A percentile compares a stretch with the other conserved stretches of the same genome.
phyloP scores from a whole-genome alignment of 129 eudicot species.

The Chrysanthemum seticuspe region DNA sequence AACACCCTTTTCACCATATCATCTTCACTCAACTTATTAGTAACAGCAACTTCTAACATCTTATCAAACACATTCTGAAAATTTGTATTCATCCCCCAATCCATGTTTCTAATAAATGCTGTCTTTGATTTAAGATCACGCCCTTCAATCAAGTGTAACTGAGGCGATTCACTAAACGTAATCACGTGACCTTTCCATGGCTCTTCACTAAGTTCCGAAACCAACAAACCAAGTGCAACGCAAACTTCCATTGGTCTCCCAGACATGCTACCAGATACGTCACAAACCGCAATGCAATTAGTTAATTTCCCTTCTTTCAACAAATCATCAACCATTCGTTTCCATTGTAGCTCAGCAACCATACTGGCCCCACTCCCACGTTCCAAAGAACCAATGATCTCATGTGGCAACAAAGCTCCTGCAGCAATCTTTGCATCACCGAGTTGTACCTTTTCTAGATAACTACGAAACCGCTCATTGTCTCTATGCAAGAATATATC shows the following conservation, averaged over 20 bases:
- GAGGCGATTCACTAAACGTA: constrained; percentile 35
- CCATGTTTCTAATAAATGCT: constrained; percentile 33
- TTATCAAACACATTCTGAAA: constrained; percentile 53
- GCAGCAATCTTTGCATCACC: constrained; percentile 60
- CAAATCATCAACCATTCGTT: constrained; percentile 46
- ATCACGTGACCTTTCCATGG: constrained; percentile 59
- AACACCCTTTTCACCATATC: constrained; percentile 60
- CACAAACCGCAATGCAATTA: constrained; percentile 58
- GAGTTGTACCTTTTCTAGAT: constrained; percentile 43
- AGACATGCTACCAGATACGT: constrained; percentile 53
- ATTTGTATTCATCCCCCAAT: constrained; percentile 33
- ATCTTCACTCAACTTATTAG: constrained; percentile 40
- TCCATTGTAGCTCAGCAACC: constrained; percentile 57
- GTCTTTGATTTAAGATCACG: constrained; percentile 35
- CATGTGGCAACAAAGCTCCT: constrained; percentile 63
- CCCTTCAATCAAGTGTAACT: constrained; percentile 40
- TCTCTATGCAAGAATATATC: constrained; percentile 38
- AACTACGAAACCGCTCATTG: constrained; percentile 39
- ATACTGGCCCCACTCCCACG: constrained; percentile 26
- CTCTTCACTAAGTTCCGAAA: constrained; percentile 48
- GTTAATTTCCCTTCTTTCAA: constrained; percentile 40
- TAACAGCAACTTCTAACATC: constrained; percentile 46
- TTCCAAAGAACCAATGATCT: constrained; percentile 30
- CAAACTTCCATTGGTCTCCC: constrained; percentile 57
- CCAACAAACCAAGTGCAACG: constrained; percentile 53